A percentile compares a stretch with the other conserved stretches of the same genome.
Evolutionary conservation across 2,329 filamentous ascomycete genomes (phyloP).

Genomic region (Aschersonia sp.): DNA sequence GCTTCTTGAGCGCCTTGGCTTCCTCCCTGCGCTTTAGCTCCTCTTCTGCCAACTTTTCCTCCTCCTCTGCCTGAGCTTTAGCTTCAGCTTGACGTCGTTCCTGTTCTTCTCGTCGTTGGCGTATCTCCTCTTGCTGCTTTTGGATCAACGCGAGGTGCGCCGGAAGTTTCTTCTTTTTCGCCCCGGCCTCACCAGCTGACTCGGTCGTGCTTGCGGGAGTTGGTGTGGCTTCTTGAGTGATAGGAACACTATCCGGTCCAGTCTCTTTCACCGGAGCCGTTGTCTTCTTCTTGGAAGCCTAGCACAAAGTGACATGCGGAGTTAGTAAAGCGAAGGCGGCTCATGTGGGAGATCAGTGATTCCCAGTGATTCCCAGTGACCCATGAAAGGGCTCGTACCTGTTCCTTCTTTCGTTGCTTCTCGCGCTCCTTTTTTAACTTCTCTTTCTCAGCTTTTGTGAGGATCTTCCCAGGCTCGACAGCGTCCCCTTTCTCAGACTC

Average conservation of each 20-base stretch:
- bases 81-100: constrained; percentile 46
- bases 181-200: constrained; percentile 33
- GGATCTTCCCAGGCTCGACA: constrained; percentile 49
- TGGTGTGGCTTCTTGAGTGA: constrained; percentile 27
- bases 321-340: background rate
- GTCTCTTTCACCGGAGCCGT: constrained; percentile 20
- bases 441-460: constrained; percentile 98
- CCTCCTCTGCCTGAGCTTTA: constrained; percentile 48
- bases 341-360: background rate
- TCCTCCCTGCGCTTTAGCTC: constrained; percentile 58
- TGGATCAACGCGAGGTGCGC: constrained; percentile 59
- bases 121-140: constrained; percentile 72
- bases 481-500: constrained; percentile 37
- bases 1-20: constrained; percentile 64
- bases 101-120: constrained; percentile 51
- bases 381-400: constrained; percentile 36
- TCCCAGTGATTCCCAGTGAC: background rate
- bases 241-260: constrained; percentile 17
- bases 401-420: constrained; percentile 97
- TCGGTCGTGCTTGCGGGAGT: constrained; percentile 21
- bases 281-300: constrained; percentile 73
- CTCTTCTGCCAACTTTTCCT: constrained; percentile 50
- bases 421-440: constrained; percentile 96
- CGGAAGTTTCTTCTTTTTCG: constrained; percentile 81
- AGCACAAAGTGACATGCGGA: background rate